Percentiles rank a stretch among this genome's conserved stretches.
These are phyloP conservation scores for Grosmannia penicillata DNA, from an alignment of 2,329 filamentous ascomycete genomes.

Conservation along the genomic window DNA sequence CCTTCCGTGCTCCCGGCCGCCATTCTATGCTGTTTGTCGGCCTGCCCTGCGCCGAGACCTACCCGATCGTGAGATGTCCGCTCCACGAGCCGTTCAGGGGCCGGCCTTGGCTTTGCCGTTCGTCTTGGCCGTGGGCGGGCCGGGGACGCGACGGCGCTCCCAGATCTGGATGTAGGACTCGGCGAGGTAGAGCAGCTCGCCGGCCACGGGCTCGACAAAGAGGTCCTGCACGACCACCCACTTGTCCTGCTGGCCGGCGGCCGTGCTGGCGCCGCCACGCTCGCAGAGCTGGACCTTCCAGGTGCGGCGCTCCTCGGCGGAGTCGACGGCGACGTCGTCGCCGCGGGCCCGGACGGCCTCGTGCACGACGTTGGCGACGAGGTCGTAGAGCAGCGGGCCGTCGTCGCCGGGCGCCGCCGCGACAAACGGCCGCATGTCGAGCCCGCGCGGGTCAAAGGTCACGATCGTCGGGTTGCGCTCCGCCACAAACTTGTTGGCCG, in stretches of 20 bases:
- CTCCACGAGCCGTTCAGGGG: too few species aligned
- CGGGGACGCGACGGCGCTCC: constrained; percentile 54
- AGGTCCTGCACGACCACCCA: constrained; percentile 93
- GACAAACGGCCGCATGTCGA: constrained; percentile 83
- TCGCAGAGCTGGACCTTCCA: constrained; percentile 90
- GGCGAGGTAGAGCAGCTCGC: constrained; percentile 78
- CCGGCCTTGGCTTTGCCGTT: constrained; percentile 16
- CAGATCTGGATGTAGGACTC: constrained; percentile 95
- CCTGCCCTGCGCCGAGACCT: too few species aligned
- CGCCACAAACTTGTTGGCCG: constrained; percentile 87
- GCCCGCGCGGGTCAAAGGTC: constrained; percentile 69
- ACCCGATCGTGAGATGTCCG: too few species aligned
- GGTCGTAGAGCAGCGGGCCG: constrained; percentile 89
- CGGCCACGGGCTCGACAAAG: constrained; percentile 79
- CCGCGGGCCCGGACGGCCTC: constrained; percentile 57
- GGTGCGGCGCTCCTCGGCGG: constrained; percentile 71
- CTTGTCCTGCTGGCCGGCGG: constrained; percentile 25
- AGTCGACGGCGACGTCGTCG: constrained; percentile 70
- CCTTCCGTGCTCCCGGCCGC: too few species aligned
- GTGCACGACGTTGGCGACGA: constrained; percentile 88
- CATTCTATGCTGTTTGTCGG: background rate
- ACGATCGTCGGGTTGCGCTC: constrained; percentile 98
- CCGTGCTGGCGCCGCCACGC: constrained; percentile 23
- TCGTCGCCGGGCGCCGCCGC: constrained; percentile 72
- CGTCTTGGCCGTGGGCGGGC: background rate